Evolutionary conservation across 176 grass and related monocot species (phyloP).

Genomic region (Ensete ventricosum): DNA sequence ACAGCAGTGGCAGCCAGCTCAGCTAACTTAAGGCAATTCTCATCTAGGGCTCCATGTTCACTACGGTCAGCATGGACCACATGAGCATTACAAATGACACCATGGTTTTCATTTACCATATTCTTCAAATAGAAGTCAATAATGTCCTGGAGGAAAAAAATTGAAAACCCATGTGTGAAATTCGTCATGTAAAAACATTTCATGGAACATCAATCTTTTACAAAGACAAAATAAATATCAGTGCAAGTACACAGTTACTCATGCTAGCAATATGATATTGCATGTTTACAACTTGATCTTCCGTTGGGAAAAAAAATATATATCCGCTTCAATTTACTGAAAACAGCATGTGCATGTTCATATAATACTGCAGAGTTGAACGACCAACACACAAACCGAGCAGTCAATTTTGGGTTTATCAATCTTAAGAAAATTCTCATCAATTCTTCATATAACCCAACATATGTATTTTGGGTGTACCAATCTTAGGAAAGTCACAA

Average conservation of each 20-base stretch:
- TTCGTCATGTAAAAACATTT: not conserved
- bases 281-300: not conserved
- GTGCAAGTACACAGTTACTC: not conserved
- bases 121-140: constrained; percentile 93
- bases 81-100: constrained; percentile 88
- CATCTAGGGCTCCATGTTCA: constrained; percentile 78
- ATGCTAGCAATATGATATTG: not conserved
- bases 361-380: not conserved
- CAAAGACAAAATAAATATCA: not conserved
- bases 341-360: not conserved
- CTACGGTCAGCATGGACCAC: constrained; percentile 85
- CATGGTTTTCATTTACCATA: constrained; percentile 85
- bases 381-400: not conserved
- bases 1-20: constrained; percentile 80
- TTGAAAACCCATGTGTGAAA: not conserved
- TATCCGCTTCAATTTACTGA: too few species aligned
- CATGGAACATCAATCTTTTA: not conserved
- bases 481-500: too few species aligned
- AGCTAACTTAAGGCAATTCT: constrained; percentile 73
- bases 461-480: not conserved
- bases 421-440: not conserved
- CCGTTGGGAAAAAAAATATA: too few species aligned
- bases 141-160: constrained; percentile 47
- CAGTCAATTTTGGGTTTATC: not conserved
- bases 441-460: not conserved